Evolutionary conservation across 345 rosid species (phyloP).

Genomic region (Hypericum perforatum): DNA sequence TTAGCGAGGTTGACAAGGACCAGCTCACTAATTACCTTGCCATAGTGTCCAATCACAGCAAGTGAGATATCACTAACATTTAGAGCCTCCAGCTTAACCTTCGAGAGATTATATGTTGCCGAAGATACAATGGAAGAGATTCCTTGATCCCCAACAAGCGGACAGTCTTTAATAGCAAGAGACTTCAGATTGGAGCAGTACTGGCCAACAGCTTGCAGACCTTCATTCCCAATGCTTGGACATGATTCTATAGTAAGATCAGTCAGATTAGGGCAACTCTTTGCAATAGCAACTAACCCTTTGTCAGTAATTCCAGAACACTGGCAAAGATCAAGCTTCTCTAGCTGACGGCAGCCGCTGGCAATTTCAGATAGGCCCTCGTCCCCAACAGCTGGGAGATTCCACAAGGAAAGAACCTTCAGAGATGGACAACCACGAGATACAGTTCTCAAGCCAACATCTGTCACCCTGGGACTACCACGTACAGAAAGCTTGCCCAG

Average conservation of each 20-base stretch:
- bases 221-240: slow-evolving; percentile 61
- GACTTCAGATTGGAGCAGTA: slow-evolving; percentile 62
- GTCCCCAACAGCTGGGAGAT: slow-evolving; percentile 50
- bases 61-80: slow-evolving; percentile 72
- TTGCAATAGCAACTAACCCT: slow-evolving; percentile 56
- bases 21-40: slow-evolving; percentile 59
- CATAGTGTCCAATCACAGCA: slow-evolving; percentile 85
- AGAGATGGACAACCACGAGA: slow-evolving; percentile 73
- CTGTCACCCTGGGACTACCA: slow-evolving; percentile 52
- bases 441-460: slow-evolving; percentile 60
- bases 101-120: slow-evolving; percentile 32
- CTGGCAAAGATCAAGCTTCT: slow-evolving; percentile 67
- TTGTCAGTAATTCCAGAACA: slow-evolving; percentile 59
- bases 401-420: slow-evolving; percentile 63
- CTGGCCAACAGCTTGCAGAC: slow-evolving; percentile 55
- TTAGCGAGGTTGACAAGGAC: slow-evolving; percentile 46
- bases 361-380: slow-evolving; percentile 70
- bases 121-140: slow-evolving; percentile 48
- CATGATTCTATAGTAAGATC: slow-evolving; percentile 73
- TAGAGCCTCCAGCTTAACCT: slow-evolving; percentile 68
- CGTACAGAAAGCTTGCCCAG: slow-evolving; percentile 58
- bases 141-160: slow-evolving; percentile 85
- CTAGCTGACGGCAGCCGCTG: slow-evolving; percentile 53
- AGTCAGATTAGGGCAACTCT: slow-evolving; percentile 56
- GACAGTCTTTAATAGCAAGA: slow-evolving; percentile 60